Evolutionary conservation across 2,329 filamentous ascomycete genomes (phyloP), one percentile per base, ranked within the genome.

Genomic region (Fonsecaea erecta): DNA sequence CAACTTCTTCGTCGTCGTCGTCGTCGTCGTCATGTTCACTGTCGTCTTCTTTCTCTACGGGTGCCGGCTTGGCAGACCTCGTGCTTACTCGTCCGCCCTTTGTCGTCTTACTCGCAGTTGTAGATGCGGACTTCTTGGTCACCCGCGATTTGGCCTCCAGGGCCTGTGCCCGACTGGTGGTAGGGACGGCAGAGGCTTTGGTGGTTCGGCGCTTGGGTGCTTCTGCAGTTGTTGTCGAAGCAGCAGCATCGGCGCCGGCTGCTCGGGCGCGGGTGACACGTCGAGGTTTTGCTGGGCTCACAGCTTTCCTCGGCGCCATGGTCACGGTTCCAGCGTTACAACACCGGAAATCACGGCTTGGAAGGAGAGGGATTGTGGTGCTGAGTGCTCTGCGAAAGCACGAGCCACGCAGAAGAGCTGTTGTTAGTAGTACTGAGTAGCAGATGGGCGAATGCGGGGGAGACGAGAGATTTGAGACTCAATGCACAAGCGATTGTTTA

Each of bases 261-360:
- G 72, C 72, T 53, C 73, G 73, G 40, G 74, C 73, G n/a, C 74
- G 73, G 16, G 74, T 76, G 18, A 74, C 68, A 37, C 74, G 74
- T 18, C 67, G 67, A 32, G 67, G 67, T 60, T 75, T 75, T 11
- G 72, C 70, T 30, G 74, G 74, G 18, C 73, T 74, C 51, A 67
- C 69, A 12, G 70, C 64, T 68, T 62, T 67, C 48, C 65, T 53
- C 9, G 70, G 63, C 18, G 70, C 68, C 70, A 71, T 71, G 8
- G 9, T 58, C 52, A 24, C 46, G 18, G 34, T 6, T 21, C 26
- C 34, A 24, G 21, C 5, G 40, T 51, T 34, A 9, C 24, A 30
- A n/a, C 6, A 14, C 16, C 11, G 40, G 16, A 30, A 5, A 26
- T 43, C 40, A 40, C 37, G 37, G 16, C 16, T 3, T 24, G 18